Evolutionary conservation across 805 yeast genomes (phyloP), one percentile per base, ranked within the genome.

Genomic region (Pichia nanzhaoensis): DNA sequence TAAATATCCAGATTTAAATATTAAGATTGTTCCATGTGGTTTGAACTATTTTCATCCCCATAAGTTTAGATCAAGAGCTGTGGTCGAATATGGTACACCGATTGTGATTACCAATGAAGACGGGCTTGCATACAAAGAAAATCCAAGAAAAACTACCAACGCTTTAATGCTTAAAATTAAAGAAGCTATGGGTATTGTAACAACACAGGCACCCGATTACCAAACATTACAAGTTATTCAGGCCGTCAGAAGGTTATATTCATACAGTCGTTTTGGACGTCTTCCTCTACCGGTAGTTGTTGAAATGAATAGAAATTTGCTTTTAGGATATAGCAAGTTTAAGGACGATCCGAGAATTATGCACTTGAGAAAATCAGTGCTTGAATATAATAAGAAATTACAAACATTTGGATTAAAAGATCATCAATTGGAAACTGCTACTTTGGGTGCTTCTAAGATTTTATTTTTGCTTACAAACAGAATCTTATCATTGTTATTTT

Each of bases 31-130:
- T 20, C 98, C 98, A 4, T 88, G 96, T 61, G 99, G 99, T 17
- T 80, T 93, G 87, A 91, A 91, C 65, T 91, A 91, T 66, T 91
- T 91, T 74, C 95, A 88, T 60, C 90, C 96, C 6, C 95, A 91
- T 67, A 89, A 86, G 61, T 91, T 93, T 67, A 75, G 99, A 61
- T 87, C 96, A 3, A 75, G 99, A 56, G 97, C 96, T 2, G 97
- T 91, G 17, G 73, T 91, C 42, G 99, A 91, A 62, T 91, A 89
- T 65, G 98, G 99, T 12, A 74, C 78, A 38, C 96, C 96, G 4
- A 75, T 90, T 42, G 78, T 74, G 31, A 78, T 93, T 24, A 64
- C 77, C 2, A 66, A 68, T 18, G 75, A 75, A 38, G 70, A 84
- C 47, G 88, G 86, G 4, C 73, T 68, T 16, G 74, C 73, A 54